Base-by-base conservation (phyloP, 1,284 basidiomycete species). In the Sanghuangporus baumii region DNA sequence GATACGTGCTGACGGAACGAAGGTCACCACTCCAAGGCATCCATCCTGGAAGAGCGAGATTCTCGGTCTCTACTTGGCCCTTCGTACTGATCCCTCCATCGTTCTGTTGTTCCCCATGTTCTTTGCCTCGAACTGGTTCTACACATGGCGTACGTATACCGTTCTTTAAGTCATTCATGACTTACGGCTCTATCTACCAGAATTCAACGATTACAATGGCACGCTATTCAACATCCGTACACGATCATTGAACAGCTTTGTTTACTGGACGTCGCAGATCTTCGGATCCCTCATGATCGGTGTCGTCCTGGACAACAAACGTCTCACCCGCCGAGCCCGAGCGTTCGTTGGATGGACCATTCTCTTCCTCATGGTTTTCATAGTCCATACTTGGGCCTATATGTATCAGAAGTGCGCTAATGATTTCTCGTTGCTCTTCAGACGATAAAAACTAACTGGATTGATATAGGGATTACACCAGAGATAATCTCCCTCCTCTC, bases 361-460 rank as follows among this genome's bases (percentile, higher is more conserved):
- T 34, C 75, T 90, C 9, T 74, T 89, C 56, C 63, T 73, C 46
- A 81, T 87, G 75, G 83, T 88, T 16, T 86, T 87, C 69, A 73
- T 82, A 50, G 80, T 86, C 11, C 87, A 89, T 69, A 82, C 79
- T 26, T 89, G 87, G 85, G 83, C 77, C 0, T 89, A 83, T 70
- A 81, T 84, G 71, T 89, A 89, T 69, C 88, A 89, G 70, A 84
- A 73, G 87, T 87, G 59, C 60, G 74, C 73, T 46, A n/a, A n/a
- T 52, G 4, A 14, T 37, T 34, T n/a, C 52, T 31, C 31, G 31
- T 37, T 18, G 12, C 31, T 46, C 3, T 36, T 18, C 47, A 50
- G n/a, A 40, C 23, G 41, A 65, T 41, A 2, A 48, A 54, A 54
- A 38, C 20, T 36, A 12, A 52, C 3, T 3, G 14, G 6, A 4